Evolutionary conservation across 305 asterid species (phyloP).

Genomic region (Euphrasia arctica): DNA sequence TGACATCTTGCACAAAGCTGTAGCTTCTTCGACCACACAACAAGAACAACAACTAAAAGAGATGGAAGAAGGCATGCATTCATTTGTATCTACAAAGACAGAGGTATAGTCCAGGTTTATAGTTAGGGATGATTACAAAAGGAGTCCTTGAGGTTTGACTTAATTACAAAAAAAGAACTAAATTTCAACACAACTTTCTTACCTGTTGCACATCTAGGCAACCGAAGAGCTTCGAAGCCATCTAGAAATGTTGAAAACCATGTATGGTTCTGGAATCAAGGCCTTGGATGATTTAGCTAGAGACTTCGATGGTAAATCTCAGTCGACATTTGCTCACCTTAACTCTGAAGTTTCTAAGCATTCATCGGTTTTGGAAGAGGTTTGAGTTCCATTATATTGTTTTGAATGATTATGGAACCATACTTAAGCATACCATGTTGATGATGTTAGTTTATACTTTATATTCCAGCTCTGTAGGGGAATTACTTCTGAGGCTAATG

Average conservation of each 20-base stretch:
- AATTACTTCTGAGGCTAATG: slow-evolving; percentile 83
- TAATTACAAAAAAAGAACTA: neutral
- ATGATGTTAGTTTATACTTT: slow-evolving; percentile 21
- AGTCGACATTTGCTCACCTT: slow-evolving; percentile 63
- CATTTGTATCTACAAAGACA: slow-evolving; percentile 82
- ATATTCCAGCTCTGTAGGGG: slow-evolving; percentile 66
- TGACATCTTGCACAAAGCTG: slow-evolving; percentile 73
- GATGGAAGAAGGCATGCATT: slow-evolving; percentile 98
- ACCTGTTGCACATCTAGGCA: slow-evolving; percentile 47
- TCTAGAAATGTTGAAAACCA: slow-evolving; percentile 63
- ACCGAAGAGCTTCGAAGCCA: slow-evolving; percentile 77
- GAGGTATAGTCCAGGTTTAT: slow-evolving; percentile 43
- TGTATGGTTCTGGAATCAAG: slow-evolving; percentile 83
- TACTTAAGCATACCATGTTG: slow-evolving; percentile 25
- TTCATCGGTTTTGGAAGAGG: slow-evolving; percentile 82
- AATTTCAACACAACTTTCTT: slow-evolving; percentile 5
- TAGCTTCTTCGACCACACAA: slow-evolving; percentile 83
- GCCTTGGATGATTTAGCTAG: slow-evolving; percentile 76
- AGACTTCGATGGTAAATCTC: slow-evolving; percentile 70
- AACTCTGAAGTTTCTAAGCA: slow-evolving; percentile 85
- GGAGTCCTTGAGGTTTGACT: neutral
- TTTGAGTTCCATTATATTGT: slow-evolving; percentile 35
- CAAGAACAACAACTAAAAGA: slow-evolving; percentile 85
- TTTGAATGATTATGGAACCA: slow-evolving; percentile 12
- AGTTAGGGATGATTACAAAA: neutral